phyloP scores from a whole-genome alignment of 2,329 filamentous ascomycete genomes.

The Aspergillus japonicus region DNA sequence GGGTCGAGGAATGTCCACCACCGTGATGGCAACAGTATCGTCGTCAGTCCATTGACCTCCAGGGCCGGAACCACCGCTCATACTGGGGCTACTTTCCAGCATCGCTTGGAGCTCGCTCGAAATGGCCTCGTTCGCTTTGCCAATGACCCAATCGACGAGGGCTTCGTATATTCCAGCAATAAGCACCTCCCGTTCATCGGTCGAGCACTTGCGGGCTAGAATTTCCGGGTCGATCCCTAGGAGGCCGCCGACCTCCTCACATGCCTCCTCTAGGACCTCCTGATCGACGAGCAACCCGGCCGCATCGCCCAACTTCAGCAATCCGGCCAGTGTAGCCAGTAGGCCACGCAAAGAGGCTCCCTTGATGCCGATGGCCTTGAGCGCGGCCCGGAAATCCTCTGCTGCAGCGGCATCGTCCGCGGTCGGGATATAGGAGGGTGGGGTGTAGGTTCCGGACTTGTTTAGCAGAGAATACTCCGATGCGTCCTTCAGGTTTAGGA shows the following conservation, averaged over 20 bases:
- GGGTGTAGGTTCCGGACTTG: slow-evolving; percentile 78
- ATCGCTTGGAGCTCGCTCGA: slow-evolving; percentile 68
- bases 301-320: slow-evolving; percentile 90
- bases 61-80: slow-evolving; percentile 55
- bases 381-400: slow-evolving; percentile 82
- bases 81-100: slow-evolving; percentile 63
- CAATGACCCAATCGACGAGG: slow-evolving; percentile 90
- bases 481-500: slow-evolving; percentile 73
- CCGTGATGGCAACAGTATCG: slow-evolving; percentile 82
- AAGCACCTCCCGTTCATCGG: slow-evolving; percentile 77
- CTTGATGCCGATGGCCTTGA: slow-evolving; percentile 93
- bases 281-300: slow-evolving; percentile 80
- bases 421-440: slow-evolving; percentile 84
- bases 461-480: slow-evolving; percentile 76
- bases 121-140: slow-evolving; percentile 84
- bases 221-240: slow-evolving; percentile 84
- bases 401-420: slow-evolving; percentile 90
- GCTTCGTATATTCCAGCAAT: slow-evolving; percentile 90
- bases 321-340: slow-evolving; percentile 78
- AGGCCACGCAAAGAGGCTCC: slow-evolving; percentile 77
- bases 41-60: slow-evolving; percentile 67
- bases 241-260: slow-evolving; percentile 84
- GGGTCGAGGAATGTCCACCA: slow-evolving; percentile 81
- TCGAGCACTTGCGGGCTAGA: slow-evolving; percentile 73
- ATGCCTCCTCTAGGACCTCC: slow-evolving; percentile 79